Conservation (phyloP, 2,329 filamentous ascomycete species). For the Bertia moriformis region DNA sequence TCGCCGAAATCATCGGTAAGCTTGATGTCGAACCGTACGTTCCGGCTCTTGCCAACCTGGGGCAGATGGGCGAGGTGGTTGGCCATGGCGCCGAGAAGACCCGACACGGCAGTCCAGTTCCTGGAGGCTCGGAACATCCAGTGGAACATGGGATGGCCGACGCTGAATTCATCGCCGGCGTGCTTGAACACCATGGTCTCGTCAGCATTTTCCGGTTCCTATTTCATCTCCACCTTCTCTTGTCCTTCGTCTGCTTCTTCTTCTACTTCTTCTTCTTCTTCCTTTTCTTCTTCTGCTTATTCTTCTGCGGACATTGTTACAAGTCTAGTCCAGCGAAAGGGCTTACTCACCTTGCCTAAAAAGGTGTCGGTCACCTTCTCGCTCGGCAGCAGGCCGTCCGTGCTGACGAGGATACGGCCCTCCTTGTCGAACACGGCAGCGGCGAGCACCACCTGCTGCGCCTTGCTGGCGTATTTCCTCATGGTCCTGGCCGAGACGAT, state of each 20-base stretch:
- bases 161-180: conserved; percentile 61
- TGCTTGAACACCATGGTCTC: no score
- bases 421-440: conserved; percentile 53
- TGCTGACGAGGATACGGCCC: conserved; percentile 54
- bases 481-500: conserved; percentile 36
- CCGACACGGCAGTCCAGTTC: conserved; percentile 58
- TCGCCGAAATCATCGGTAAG: conserved; percentile 37
- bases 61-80: conserved; percentile 46
- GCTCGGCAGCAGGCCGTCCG: conserved; percentile 54
- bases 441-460: conserved; percentile 43
- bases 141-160: conserved; percentile 65
- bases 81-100: conserved; percentile 59
- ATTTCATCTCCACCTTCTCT: not conserved
- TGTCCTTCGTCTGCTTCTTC: no score
- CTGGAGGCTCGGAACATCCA: conserved; percentile 75
- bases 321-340: not conserved
- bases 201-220: conserved; percentile 5
- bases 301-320: no score
- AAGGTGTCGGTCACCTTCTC: conserved; percentile 70
- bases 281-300: no score
- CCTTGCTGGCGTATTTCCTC: conserved; percentile 37
- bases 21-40: conserved; percentile 21
- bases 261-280: no score
- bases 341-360: conserved; percentile 38
- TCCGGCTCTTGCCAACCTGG: conserved; percentile 13